These are phyloP conservation scores for Asterionellopsis glacialis DNA, from an alignment of 108 stramenopile genomes.

Conservation along the genomic window DNA sequence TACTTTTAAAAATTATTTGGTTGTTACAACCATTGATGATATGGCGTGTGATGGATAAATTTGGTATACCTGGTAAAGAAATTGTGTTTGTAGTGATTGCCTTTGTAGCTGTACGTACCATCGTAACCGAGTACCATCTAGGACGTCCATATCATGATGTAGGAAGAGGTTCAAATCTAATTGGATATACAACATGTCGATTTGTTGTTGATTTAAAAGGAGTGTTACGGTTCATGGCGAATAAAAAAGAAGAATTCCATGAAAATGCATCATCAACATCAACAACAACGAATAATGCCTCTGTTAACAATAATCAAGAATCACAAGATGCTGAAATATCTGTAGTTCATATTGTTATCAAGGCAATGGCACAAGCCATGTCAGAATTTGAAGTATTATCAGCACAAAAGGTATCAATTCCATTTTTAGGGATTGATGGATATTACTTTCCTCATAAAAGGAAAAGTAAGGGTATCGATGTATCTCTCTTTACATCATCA, in stretches of 20 bases:
- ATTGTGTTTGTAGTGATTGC: background rate
- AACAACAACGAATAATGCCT: background rate
- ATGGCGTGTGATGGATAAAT: background rate
- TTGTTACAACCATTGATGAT: constrained; percentile 1
- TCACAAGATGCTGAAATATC: background rate
- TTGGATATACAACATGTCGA: constrained; percentile 20
- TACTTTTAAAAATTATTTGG: background rate
- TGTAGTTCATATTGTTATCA: constrained; percentile 38
- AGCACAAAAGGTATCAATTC: constrained; percentile 7
- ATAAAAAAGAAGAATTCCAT: constrained; percentile 18
- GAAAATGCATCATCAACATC: background rate
- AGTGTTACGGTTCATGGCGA: constrained; percentile 26
- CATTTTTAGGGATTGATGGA: constrained; percentile 21
- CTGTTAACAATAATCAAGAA: too few species aligned
- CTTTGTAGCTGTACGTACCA: background rate
- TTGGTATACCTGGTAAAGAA: background rate
- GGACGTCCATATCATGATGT: background rate
- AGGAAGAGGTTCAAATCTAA: background rate
- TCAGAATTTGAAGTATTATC: constrained; percentile 3
- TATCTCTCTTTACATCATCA: constrained; percentile 1
- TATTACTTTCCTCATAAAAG: constrained; percentile 5
- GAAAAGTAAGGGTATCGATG: constrained; percentile 5
- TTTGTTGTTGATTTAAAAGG: constrained; percentile 28
- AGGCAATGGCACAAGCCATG: constrained; percentile 34
- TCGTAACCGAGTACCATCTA: background rate